Evolutionary conservation across 108 stramenopile species (phyloP).

Genomic region (Mayamaea pseudoterrestris): DNA sequence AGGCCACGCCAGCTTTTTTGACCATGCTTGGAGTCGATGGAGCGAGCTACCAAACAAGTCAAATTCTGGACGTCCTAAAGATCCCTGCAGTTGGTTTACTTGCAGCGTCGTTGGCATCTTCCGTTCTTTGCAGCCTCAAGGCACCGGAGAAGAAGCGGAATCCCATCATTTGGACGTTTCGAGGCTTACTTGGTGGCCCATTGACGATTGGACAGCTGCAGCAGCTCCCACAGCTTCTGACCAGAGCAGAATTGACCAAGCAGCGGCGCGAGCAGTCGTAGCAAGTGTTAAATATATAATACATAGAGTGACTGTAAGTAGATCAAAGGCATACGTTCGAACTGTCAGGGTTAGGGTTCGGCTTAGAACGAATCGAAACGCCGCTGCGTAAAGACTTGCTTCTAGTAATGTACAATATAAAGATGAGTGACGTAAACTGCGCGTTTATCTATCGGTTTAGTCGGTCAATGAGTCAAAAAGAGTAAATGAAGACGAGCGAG

Average conservation of each 20-base stretch:
- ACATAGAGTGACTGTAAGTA: neutral
- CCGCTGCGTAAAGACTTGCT: neutral
- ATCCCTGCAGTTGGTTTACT: slow-evolving; percentile 36
- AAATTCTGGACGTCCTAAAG: slow-evolving; percentile 19
- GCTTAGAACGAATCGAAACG: neutral
- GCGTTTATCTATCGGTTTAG: too few species aligned
- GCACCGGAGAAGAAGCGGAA: slow-evolving; percentile 41
- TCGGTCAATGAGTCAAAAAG: too few species aligned
- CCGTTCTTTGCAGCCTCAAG: slow-evolving; percentile 20
- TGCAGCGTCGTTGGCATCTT: slow-evolving; percentile 41
- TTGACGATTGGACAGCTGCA: slow-evolving; percentile 40
- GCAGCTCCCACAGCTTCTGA: slow-evolving; percentile 31
- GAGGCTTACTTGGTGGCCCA: slow-evolving; percentile 68
- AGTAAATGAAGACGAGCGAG: too few species aligned
- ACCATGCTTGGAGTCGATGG: slow-evolving; percentile 11
- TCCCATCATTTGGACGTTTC: slow-evolving; percentile 45
- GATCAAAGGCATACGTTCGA: neutral
- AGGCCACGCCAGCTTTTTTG: slow-evolving; percentile 39
- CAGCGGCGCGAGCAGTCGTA: neutral
- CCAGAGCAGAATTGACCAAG: slow-evolving; percentile 15
- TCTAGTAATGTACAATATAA: neutral
- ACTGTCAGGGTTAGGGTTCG: neutral
- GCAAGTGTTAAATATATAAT: neutral
- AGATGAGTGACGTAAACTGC: slow-evolving; percentile 1
- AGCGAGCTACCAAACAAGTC: neutral